phyloP scores from a whole-genome alignment of 768 basidiomycete genomes.

The Tulasnella sp. region DNA sequence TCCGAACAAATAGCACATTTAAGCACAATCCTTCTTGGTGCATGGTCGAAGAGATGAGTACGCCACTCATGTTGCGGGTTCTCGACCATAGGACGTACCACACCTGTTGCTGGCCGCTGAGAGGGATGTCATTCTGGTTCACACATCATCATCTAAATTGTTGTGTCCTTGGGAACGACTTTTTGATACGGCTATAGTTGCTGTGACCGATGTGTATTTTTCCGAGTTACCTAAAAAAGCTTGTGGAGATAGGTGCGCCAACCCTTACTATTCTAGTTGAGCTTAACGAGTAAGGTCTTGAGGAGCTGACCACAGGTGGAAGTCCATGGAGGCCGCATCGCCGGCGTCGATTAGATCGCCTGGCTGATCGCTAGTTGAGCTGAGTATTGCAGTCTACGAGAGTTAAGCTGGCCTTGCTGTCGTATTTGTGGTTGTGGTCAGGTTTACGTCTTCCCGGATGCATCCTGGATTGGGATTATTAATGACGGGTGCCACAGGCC shows the following conservation, averaged over 20 bases:
- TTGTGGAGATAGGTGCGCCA: too few relatives aligned
- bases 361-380: conserved; percentile 30
- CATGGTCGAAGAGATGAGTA: neutral
- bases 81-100: too few relatives aligned
- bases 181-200: conserved; percentile 52
- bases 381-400: conserved; percentile 34
- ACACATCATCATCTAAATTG: conserved; percentile 42
- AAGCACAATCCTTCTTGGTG: conserved; percentile 47
- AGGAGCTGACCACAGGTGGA: conserved; percentile 62
- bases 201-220: conserved; percentile 49
- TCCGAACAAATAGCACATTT: conserved; percentile 59
- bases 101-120: conserved; percentile 55
- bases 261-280: too few relatives aligned
- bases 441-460: neutral
- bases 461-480: neutral
- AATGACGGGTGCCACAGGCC: neutral
- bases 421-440: conserved; percentile 40
- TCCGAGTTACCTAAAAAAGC: too few relatives aligned
- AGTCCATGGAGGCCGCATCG: conserved; percentile 60
- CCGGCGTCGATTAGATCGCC: conserved; percentile 48
- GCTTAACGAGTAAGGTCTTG: conserved; percentile 36
- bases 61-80: too few relatives aligned
- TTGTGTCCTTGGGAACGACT: conserved; percentile 61
- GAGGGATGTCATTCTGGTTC: conserved; percentile 46
- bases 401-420: conserved; percentile 39